A percentile compares a stretch with the other conserved stretches of the same genome.
These are phyloP conservation scores for Bassia scoparia DNA, from an alignment of 148 eudicot species.

Conservation along the genomic window DNA sequence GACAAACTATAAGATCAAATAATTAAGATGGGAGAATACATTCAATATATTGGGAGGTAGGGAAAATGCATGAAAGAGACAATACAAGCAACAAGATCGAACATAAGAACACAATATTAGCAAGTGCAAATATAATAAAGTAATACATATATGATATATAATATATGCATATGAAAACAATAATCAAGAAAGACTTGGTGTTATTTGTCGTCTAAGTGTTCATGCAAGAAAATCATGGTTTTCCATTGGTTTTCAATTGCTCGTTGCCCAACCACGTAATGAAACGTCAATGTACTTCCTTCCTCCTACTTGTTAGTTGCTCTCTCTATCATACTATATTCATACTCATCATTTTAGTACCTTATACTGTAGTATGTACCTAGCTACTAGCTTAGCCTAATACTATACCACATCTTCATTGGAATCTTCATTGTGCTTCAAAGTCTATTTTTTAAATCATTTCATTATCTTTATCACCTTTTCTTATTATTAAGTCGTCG, in stretches of 20 bases:
- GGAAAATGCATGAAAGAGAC: conserved; percentile 23
- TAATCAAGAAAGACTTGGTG: not conserved
- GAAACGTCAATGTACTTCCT: conserved; percentile 22
- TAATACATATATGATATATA: not conserved
- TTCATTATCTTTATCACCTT: conserved; percentile 1
- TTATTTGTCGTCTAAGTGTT: not conserved
- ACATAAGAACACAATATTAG: not conserved
- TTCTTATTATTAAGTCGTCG: no score
- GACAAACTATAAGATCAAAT: conserved; percentile 16
- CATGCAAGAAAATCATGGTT: not conserved
- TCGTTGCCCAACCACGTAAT: conserved; percentile 25
- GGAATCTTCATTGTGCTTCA: conserved; percentile 9
- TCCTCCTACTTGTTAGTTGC: no score
- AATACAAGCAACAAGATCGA: not conserved
- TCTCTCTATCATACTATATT: conserved; percentile 5
- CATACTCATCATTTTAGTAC: no score
- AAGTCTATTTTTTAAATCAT: conserved; percentile 21
- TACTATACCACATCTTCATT: no score
- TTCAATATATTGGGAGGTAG: not conserved
- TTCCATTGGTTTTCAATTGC: conserved; percentile 18
- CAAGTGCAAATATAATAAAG: not conserved
- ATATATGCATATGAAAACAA: not conserved
- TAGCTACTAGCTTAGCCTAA: no score
- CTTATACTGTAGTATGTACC: not conserved
- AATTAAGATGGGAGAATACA: conserved; percentile 3